phyloP scores from a whole-genome alignment of 1,139 yeast genomes.

The Chernovozyma aurita region DNA sequence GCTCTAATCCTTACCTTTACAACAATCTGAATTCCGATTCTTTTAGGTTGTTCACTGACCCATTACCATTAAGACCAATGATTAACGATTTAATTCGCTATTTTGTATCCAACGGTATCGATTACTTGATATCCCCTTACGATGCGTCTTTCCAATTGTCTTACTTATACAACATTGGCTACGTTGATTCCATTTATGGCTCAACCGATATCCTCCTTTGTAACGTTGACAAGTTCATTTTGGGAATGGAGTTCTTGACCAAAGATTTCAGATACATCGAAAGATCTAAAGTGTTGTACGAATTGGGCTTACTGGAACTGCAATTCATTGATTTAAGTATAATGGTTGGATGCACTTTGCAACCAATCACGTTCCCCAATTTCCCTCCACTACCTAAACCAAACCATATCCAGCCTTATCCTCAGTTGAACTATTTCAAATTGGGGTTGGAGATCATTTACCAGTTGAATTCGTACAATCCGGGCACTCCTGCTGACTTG shows the following conservation, averaged over 20 bases:
- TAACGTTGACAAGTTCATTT: constrained; percentile 63
- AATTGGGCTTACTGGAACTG: constrained; percentile 54
- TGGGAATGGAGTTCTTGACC: constrained; percentile 64
- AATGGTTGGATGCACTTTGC: constrained; percentile 75
- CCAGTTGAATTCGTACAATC: constrained; percentile 30
- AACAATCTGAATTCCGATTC: constrained; percentile 31
- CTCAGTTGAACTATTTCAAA: constrained; percentile 41
- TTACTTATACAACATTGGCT: constrained; percentile 52
- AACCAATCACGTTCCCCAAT: constrained; percentile 58
- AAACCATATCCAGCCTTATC: constrained; percentile 39
- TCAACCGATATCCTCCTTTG: constrained; percentile 74
- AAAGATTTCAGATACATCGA: constrained; percentile 67
- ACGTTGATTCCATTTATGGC: constrained; percentile 77
- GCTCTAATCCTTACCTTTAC: constrained; percentile 21
- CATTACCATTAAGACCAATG: constrained; percentile 46
- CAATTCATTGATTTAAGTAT: constrained; percentile 73
- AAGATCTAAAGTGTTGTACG: constrained; percentile 53
- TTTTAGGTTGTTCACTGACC: constrained; percentile 44
- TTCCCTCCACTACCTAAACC: constrained; percentile 52
- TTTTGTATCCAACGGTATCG: constrained; percentile 54
- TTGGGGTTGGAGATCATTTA: constrained; percentile 41
- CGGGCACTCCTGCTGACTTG: constrained; percentile 24
- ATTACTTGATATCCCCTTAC: constrained; percentile 79
- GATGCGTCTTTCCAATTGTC: constrained; percentile 79
- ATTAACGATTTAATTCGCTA: constrained; percentile 53